Conservation (phyloP, 495 filamentous ascomycete species). For the Xylaria cubensis region DNA sequence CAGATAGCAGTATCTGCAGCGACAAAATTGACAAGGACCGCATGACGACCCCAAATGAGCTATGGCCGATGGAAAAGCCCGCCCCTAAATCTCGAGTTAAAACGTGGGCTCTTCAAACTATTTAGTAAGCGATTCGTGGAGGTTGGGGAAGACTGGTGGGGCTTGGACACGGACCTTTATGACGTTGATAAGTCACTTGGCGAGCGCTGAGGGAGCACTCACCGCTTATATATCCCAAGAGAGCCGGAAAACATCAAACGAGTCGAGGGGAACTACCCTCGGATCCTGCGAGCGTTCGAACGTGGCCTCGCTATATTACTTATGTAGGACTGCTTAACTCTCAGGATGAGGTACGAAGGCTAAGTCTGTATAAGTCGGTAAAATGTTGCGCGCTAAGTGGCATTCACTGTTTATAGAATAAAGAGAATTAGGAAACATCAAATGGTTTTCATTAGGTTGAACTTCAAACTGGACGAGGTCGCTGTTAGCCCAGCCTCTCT, state of each 20-base stretch:
- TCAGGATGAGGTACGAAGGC: neutral
- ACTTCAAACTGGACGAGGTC: neutral
- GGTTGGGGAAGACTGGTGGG: neutral
- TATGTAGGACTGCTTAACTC: neutral
- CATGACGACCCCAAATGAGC: conserved; percentile 8
- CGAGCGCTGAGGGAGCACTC: neutral
- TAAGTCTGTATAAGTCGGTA: neutral
- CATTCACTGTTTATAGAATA: neutral
- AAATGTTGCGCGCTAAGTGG: neutral
- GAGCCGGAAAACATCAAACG: neutral
- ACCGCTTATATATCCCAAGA: neutral
- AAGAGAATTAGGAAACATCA: neutral
- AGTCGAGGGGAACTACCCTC: neutral
- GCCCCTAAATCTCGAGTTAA: neutral
- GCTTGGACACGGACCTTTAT: conserved; percentile 4
- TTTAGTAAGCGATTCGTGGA: neutral
- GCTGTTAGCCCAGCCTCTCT: neutral
- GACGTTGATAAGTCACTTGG: neutral
- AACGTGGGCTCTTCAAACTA: neutral
- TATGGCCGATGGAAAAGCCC: neutral
- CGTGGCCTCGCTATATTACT: neutral
- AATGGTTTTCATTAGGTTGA: neutral
- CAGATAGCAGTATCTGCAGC: conserved; percentile 18
- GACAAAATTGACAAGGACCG: neutral
- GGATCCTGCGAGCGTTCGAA: neutral